Percentiles rank a stretch among this genome's conserved stretches.
Evolutionary conservation across 805 yeast genomes (phyloP).

Genomic region (Barnettozyma populi): DNA sequence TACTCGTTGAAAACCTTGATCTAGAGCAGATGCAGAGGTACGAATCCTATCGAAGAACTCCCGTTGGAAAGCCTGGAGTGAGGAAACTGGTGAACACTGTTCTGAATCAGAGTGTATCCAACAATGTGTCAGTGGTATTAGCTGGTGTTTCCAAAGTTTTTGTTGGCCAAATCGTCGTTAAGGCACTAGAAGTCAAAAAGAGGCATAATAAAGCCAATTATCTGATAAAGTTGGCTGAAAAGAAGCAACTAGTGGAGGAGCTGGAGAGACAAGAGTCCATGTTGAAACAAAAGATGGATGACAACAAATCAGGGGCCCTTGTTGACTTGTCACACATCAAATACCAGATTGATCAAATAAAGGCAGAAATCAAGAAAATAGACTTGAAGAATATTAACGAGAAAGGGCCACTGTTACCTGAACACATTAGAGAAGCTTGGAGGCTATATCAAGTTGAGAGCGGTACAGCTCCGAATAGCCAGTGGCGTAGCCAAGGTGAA

Average conservation of each 20-base stretch:
- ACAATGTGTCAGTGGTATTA: slow-evolving; percentile 70
- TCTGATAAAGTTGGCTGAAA: slow-evolving; percentile 31
- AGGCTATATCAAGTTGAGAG: slow-evolving; percentile 64
- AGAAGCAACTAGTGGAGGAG: slow-evolving; percentile 33
- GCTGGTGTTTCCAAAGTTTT: slow-evolving; percentile 86
- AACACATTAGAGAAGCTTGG: slow-evolving; percentile 88
- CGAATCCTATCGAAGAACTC: slow-evolving; percentile 80
- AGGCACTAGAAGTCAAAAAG: slow-evolving; percentile 68
- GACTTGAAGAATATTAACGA: slow-evolving; percentile 31
- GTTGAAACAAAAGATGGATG: slow-evolving; percentile 28
- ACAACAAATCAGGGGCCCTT: slow-evolving; percentile 4
- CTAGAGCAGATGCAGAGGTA: slow-evolving; percentile 82
- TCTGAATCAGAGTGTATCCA: slow-evolving; percentile 74
- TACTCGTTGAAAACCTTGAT: slow-evolving; percentile 68
- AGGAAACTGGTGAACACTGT: slow-evolving; percentile 76
- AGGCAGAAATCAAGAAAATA: slow-evolving; percentile 23
- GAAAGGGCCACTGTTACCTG: slow-evolving; percentile 66
- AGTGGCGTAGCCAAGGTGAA: slow-evolving; percentile 69
- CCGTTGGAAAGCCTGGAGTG: slow-evolving; percentile 65
- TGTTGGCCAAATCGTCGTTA: slow-evolving; percentile 84
- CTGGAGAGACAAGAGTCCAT: slow-evolving; percentile 33
- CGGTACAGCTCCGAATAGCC: slow-evolving; percentile 53
- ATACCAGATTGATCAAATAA: slow-evolving; percentile 18
- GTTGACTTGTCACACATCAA: slow-evolving; percentile 10
- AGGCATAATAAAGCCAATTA: slow-evolving; percentile 39